Conservation (phyloP, 768 basidiomycete species). For the Lyophyllum decastes region DNA sequence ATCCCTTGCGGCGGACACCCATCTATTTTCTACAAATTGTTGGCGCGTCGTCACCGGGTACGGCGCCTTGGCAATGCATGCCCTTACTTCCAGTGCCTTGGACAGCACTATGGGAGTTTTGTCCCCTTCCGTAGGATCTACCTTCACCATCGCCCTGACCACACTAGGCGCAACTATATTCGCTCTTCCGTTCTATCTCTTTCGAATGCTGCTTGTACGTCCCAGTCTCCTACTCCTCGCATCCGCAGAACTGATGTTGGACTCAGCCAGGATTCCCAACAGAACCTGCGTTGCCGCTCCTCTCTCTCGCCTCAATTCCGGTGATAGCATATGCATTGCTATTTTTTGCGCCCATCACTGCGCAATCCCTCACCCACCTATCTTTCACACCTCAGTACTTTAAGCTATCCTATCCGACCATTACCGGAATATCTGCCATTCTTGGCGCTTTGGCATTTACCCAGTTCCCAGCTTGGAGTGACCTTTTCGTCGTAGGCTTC, state of each 20-base stretch:
- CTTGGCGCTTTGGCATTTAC: conserved; percentile 67
- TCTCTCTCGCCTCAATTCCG: conserved; percentile 60
- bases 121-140: conserved; percentile 56
- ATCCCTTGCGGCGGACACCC: conserved; percentile 59
- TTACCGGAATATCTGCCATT: conserved; percentile 47
- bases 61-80: conserved; percentile 61
- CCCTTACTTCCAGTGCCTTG: conserved; percentile 57
- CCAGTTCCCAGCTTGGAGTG: conserved; percentile 58
- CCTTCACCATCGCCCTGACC: conserved; percentile 55
- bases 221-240: background rate
- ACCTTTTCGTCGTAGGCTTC: conserved; percentile 55
- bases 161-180: conserved; percentile 65
- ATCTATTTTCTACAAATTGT: conserved; percentile 38
- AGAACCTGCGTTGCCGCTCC: conserved; percentile 54
- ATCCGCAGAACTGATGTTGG: background rate
- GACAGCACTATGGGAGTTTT: conserved; percentile 64
- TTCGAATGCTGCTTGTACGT: conserved; percentile 60
- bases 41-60: conserved; percentile 62
- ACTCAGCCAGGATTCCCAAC: conserved; percentile 49
- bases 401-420: conserved; percentile 56
- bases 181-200: conserved; percentile 63
- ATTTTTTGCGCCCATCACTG: conserved; percentile 57
- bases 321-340: conserved; percentile 62
- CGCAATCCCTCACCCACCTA: conserved; percentile 44
- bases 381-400: conserved; percentile 59